These are phyloP conservation scores for Luvunga scandens DNA, from an alignment of 345 rosid species.

Conservation along the genomic window DNA sequence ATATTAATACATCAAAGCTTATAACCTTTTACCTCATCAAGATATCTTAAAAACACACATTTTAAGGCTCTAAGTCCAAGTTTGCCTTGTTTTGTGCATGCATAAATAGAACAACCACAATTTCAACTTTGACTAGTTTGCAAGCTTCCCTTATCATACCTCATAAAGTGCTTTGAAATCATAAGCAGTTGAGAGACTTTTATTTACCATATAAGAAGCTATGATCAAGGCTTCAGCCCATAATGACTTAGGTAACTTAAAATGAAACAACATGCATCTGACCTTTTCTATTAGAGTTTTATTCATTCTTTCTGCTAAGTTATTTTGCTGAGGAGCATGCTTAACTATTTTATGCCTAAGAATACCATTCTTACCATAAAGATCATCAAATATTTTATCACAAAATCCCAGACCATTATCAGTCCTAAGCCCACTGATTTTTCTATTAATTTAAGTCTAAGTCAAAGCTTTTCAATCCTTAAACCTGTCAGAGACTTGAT, in stretches of 20 bases:
- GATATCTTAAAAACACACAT: neutral
- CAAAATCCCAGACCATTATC: no score
- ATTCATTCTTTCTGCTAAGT: no score
- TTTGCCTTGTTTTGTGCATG: neutral
- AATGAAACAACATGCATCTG: no score
- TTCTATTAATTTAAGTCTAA: no score
- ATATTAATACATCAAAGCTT: neutral
- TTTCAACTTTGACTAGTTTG: neutral
- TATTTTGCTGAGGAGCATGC: no score
- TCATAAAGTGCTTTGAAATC: neutral
- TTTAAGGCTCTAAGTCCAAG: neutral
- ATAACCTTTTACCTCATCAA: neutral
- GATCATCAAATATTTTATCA: no score
- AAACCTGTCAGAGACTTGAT: neutral
- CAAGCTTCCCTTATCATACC: neutral
- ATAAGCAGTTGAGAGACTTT: neutral
- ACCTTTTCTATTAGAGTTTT: no score
- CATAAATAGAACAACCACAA: neutral
- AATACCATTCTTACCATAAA: neutral
- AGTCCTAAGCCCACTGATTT: neutral
- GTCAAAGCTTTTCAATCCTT: neutral
- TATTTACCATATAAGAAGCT: neutral
- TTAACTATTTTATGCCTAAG: no score
- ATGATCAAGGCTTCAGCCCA: neutral
- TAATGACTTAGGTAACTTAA: no score